Conservation (phyloP, 257 asterid genomes). For the Solanum peruvianum region DNA sequence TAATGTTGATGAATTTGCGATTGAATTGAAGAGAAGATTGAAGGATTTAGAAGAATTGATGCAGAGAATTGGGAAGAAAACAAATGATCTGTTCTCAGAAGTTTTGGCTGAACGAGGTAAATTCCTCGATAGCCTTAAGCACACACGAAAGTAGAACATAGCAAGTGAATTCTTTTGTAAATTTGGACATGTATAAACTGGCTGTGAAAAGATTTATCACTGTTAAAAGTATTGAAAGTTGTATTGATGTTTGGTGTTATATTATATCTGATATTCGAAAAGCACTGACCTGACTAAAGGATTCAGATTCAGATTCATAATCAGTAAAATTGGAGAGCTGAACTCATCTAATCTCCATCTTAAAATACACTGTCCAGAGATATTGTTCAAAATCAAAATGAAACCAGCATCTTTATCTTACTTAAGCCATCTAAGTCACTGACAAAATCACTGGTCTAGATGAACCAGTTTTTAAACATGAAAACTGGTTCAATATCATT, state of each 20-base stretch:
- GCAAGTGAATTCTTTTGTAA: neutral
- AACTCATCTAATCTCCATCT: neutral
- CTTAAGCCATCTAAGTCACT: neutral
- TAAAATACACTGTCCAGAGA: neutral
- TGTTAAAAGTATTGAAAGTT: neutral
- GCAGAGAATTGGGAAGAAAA: constrained; percentile 23
- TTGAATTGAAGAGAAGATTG: constrained; percentile 23
- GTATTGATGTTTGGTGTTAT: neutral
- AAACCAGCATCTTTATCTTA: neutral
- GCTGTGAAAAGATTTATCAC: neutral
- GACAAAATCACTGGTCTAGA: neutral
- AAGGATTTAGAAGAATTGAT: constrained; percentile 24
- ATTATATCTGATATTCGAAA: neutral
- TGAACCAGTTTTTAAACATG: neutral
- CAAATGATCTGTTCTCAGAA: constrained; percentile 30
- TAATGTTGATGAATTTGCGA: constrained; percentile 3
- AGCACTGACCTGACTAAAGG: neutral
- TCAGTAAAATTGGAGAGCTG: neutral
- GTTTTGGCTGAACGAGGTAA: constrained; percentile 41
- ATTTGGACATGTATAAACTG: neutral
- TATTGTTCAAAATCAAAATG: neutral
- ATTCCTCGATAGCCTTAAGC: constrained; percentile 30
- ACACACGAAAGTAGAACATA: constrained; percentile 1
- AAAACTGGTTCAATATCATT: neutral
- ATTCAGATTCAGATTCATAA: neutral